Conservation (phyloP, 371 early-diverging fungal genomes). For the Mucor lusitanicus region DNA sequence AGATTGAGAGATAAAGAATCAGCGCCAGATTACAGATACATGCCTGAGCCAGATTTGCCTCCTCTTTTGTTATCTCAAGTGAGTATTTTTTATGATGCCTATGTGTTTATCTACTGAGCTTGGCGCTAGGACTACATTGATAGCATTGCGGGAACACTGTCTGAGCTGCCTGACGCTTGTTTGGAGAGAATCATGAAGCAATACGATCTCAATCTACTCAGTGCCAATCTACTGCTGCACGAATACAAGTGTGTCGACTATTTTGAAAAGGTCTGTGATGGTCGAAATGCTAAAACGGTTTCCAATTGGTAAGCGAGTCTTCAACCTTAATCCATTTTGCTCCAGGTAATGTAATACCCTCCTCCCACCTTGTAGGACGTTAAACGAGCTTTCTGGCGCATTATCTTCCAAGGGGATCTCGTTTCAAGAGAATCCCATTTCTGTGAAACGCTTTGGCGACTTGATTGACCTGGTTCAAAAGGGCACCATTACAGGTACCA, state of each 20-base stretch:
- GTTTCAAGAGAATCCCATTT: constrained; percentile 62
- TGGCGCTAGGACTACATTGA: constrained; percentile 49
- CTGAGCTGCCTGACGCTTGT: constrained; percentile 75
- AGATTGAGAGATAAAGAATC: constrained; percentile 79
- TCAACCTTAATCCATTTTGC: neutral
- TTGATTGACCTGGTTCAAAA: constrained; percentile 67
- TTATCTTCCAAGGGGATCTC: constrained; percentile 60
- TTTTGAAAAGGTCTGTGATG: constrained; percentile 64
- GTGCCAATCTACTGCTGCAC: constrained; percentile 66
- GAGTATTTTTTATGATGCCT: neutral
- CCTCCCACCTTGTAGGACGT: constrained; percentile 55
- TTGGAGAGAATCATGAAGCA: constrained; percentile 61
- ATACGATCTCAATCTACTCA: constrained; percentile 60
- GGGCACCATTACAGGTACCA: constrained; percentile 60
- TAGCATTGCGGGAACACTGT: constrained; percentile 43
- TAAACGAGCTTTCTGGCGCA: constrained; percentile 77
- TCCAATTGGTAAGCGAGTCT: constrained; percentile 42
- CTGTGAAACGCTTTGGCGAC: constrained; percentile 59
- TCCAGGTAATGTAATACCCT: neutral
- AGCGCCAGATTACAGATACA: constrained; percentile 86
- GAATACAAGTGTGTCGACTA: constrained; percentile 74
- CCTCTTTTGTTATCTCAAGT: constrained; percentile 52
- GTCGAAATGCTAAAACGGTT: constrained; percentile 44
- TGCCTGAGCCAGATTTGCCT: constrained; percentile 93
- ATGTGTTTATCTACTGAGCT: neutral